Evolutionary conservation across 2,329 filamentous ascomycete genomes (phyloP), one percentile per base, ranked within the genome.

Genomic region (Raffaelea ambrosiae): DNA sequence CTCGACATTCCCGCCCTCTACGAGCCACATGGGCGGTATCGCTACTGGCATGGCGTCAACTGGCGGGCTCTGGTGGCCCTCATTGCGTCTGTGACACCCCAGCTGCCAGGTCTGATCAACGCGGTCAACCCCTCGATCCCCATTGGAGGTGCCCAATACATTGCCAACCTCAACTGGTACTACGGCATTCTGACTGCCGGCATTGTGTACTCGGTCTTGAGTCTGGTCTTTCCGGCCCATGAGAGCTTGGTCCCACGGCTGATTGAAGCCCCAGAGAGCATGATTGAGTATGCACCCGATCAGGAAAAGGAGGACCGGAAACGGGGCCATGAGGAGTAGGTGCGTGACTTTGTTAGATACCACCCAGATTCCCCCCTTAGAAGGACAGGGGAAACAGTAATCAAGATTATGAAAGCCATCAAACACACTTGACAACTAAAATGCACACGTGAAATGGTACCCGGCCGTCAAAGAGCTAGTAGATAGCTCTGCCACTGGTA

Each of bases 1-100:
- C 53, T 66, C 43, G 59, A 62, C 47, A 57, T 68, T 33, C 62
- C 61, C 1, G 63, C 64, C 20, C 53, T 69, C 43, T 68, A 68
- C 53, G 55, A 58, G 23, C 57, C 57, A 14, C 51, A 61, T 43
- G 61, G 61, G 26, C 61, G 61, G 35, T 67, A 67, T 49, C 58
- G 57, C 48, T 64, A 63, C 20, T 18, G 36, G 18, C 43, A 53
- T 41, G 48, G 54, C 43, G 53, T 54, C 35, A 59, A 57, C 47
- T 54, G 52, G 52, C 48, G 52, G 3, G 52, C 52, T 2, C 26
- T 50, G 5, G 42, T 44, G 0, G 45, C 48, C 7, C 40, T 46
- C 19, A 5, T 38, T 22, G 16, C 11, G 13, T 14, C 19, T 26
- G 20, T 47, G 10, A 23, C 10, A 4, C 44, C 44, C 3, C 4